These are phyloP conservation scores for Xerocomellus intermedius DNA, from an alignment of 768 basidiomycete species.

Conservation along the genomic window DNA sequence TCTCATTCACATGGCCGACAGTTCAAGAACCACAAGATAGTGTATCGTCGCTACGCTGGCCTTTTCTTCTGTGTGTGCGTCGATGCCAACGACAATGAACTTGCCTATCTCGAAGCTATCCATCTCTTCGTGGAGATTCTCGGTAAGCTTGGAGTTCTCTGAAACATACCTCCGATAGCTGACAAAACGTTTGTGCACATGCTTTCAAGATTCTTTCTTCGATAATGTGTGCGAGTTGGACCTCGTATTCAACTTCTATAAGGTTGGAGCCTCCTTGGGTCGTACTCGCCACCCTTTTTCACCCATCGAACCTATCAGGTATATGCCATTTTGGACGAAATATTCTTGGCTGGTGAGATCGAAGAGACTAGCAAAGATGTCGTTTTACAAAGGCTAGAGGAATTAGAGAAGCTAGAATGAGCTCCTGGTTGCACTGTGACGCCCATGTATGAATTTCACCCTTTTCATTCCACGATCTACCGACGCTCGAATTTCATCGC, in stretches of 20 bases:
- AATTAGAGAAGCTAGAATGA: conserved; percentile 90
- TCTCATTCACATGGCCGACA: conserved; percentile 32
- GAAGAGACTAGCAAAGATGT: conserved; percentile 99
- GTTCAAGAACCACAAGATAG: conserved; percentile 98
- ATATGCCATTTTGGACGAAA: conserved; percentile 97
- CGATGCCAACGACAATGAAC: conserved; percentile 97
- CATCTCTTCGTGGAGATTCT: conserved; percentile 98
- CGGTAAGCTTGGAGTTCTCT: conserved; percentile 49
- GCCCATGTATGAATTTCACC: conserved; percentile 5
- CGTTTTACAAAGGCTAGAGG: conserved; percentile 85
- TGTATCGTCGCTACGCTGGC: conserved; percentile 95
- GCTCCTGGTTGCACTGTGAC: not conserved
- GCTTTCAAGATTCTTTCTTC: conserved; percentile 83
- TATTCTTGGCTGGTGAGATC: conserved; percentile 97
- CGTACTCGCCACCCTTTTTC: conserved; percentile 1
- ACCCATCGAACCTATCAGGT: conserved; percentile 50
- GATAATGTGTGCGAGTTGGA: conserved; percentile 99
- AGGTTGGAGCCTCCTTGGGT: conserved; percentile 44
- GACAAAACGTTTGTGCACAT: not conserved
- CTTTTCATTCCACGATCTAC: conserved; percentile 6
- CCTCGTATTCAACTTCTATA: conserved; percentile 99
- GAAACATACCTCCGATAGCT: not conserved
- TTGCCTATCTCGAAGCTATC: conserved; percentile 96
- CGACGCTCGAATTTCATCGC: conserved; percentile 4
- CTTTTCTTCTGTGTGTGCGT: conserved; percentile 98